Evolutionary conservation across 805 yeast species (phyloP), one percentile per base, ranked within the genome.

Genomic region (Zygotorulaspora florentina): DNA sequence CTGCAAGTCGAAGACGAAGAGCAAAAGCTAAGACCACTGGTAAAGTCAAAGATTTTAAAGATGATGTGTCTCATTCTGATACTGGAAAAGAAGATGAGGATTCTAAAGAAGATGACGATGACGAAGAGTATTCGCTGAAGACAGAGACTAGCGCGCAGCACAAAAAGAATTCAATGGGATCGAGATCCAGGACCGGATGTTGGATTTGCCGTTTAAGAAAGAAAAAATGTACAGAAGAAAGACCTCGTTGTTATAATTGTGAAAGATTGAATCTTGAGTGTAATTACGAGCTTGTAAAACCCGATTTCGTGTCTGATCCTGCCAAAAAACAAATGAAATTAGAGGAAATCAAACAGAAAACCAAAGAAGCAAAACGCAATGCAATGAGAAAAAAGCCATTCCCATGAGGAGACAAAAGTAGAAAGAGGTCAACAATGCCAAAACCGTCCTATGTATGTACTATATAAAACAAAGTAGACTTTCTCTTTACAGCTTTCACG

Each of bases 161-260:
- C 25, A 49, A 52, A 26, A 53, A 51, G 43, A 49, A 52, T 42
- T 48, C 55, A 20, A 43, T 58, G 38, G 58, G 62, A 8, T 59
- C 68, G 17, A 64, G 83, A 40, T 77, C 82, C 1, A 75, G 74
- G 48, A 69, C 69, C 26, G 90, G 90, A 0, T 85, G 93, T 58
- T 85, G 91, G 91, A 85, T 87, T 5, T 85, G 91, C 59, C 66
- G 90, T 46, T 64, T 83, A 13, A 72, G 93, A 33, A 81, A 86
- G 52, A 85, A 85, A 61, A 78, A 82, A 52, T 85, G 91, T 57
- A 76, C 86, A 1, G 87, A 80, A 56, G 79, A 78, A 47, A 72
- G 69, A 52, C 89, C 90, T 1, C 56, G 46, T 3, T 85, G 93
- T 59, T 57, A 59, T 7, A 80, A 79, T 52, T 85, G 93, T 62